Evolutionary conservation across 192 early-diverging fungal species (phyloP).

Genomic region (Linnemannia hyalina): DNA sequence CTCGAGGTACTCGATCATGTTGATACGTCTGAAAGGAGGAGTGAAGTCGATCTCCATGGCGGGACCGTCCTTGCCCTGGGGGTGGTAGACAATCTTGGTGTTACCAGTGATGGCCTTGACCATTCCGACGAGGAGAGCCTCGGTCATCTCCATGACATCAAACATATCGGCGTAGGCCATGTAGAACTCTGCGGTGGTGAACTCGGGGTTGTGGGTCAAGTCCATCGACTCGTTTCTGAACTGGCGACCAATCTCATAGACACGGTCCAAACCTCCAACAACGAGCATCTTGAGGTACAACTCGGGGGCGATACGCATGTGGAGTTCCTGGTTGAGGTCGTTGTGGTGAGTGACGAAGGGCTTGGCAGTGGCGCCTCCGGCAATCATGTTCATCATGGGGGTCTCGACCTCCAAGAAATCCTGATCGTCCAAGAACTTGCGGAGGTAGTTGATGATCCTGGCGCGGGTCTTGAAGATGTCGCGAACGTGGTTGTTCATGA

Average conservation of each 20-base stretch:
- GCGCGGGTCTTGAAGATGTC: constrained; percentile 94
- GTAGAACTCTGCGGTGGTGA: constrained; percentile 99
- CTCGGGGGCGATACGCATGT: constrained; percentile 99
- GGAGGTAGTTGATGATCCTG: constrained; percentile 96
- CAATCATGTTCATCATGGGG: constrained; percentile 99
- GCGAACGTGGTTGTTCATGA: constrained; percentile 97
- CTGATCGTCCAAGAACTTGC: constrained; percentile 93
- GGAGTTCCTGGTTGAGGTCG: constrained; percentile 98
- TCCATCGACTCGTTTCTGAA: constrained; percentile 99
- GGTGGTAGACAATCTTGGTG: constrained; percentile 96
- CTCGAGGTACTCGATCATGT: constrained; percentile 95
- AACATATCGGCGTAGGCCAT: constrained; percentile 99
- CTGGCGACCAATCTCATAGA: constrained; percentile 99
- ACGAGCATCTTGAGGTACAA: constrained; percentile 98
- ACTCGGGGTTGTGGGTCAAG: constrained; percentile 99
- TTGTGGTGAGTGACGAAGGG: constrained; percentile 99
- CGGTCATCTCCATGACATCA: constrained; percentile 97
- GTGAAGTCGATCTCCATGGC: constrained; percentile 94
- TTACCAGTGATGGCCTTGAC: constrained; percentile 92
- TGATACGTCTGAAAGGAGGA: constrained; percentile 94
- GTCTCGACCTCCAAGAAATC: constrained; percentile 99
- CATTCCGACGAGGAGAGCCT: constrained; percentile 88
- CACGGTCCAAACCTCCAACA: constrained; percentile 98
- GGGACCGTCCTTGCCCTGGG: constrained; percentile 84
- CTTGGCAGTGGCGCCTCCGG: constrained; percentile 98